phyloP scores from a whole-genome alignment of 345 rosid species.

The Cardamine chenopodiifolia region DNA sequence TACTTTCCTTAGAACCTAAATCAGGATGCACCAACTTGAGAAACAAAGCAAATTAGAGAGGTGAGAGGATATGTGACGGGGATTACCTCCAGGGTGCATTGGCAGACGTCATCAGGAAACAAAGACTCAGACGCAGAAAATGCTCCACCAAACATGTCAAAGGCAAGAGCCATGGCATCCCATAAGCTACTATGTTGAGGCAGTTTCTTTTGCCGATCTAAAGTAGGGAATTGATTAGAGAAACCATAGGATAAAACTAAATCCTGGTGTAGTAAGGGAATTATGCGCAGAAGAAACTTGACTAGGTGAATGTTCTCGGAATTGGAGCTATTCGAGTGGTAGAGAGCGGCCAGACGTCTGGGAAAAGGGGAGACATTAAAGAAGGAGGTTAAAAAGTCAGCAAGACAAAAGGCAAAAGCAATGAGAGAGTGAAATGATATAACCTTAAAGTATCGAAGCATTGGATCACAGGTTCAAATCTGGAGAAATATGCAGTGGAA shows the following conservation, averaged over 20 bases:
- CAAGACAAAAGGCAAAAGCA: slow-evolving; percentile 1
- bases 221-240: slow-evolving; percentile 43
- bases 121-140: slow-evolving; percentile 58
- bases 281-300: slow-evolving; percentile 62
- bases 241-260: slow-evolving; percentile 45
- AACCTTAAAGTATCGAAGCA: slow-evolving; percentile 80
- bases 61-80: slow-evolving; percentile 23
- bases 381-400: slow-evolving; percentile 2
- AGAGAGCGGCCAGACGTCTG: slow-evolving; percentile 54
- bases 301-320: slow-evolving; percentile 58
- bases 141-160: slow-evolving; percentile 69
- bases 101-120: slow-evolving; percentile 61
- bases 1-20: slow-evolving; percentile 77
- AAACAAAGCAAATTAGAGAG: slow-evolving; percentile 15
- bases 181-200: slow-evolving; percentile 53
- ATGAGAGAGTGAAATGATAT: slow-evolving; percentile 5
- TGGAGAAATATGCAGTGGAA: slow-evolving; percentile 34
- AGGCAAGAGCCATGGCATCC: slow-evolving; percentile 62
- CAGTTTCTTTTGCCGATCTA: slow-evolving; percentile 48
- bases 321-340: slow-evolving; percentile 47
- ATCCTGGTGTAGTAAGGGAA: slow-evolving; percentile 50
- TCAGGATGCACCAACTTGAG: slow-evolving; percentile 29
- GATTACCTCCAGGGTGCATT: slow-evolving; percentile 67
- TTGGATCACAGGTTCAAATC: slow-evolving; percentile 53
- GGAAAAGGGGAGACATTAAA: slow-evolving; percentile 12